phyloP scores from a whole-genome alignment of 495 filamentous ascomycete genomes.

The Saxophila tyrrhenica region DNA sequence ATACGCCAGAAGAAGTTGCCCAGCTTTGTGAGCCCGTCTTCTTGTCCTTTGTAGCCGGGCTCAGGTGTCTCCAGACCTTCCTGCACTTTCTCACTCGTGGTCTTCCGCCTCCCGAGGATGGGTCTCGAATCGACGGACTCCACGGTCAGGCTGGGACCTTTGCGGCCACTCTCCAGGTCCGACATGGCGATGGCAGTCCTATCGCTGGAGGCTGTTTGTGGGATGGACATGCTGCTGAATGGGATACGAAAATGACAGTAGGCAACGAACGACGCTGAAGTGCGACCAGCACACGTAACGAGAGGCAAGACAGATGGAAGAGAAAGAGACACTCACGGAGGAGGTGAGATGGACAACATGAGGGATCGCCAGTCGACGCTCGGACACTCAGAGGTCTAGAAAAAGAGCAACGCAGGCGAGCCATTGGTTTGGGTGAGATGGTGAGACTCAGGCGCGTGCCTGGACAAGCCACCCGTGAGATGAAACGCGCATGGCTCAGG shows the following conservation, averaged over 20 bases:
- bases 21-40: background rate
- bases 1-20: slow-evolving; percentile 3
- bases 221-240: background rate
- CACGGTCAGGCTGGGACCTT: background rate
- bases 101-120: background rate
- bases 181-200: background rate
- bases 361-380: background rate
- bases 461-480: background rate
- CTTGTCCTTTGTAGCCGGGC: background rate
- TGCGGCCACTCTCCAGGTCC: background rate
- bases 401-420: background rate
- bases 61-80: background rate
- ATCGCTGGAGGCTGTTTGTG: background rate
- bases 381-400: background rate
- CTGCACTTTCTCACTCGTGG: background rate
- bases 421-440: background rate
- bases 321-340: background rate
- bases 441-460: background rate
- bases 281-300: background rate
- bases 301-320: background rate
- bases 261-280: background rate
- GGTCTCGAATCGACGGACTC: background rate
- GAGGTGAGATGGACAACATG: background rate
- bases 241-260: background rate
- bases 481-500: background rate